Conservation (phyloP, 2,329 filamentous ascomycete species). For the Cladophialophora immunda region DNA sequence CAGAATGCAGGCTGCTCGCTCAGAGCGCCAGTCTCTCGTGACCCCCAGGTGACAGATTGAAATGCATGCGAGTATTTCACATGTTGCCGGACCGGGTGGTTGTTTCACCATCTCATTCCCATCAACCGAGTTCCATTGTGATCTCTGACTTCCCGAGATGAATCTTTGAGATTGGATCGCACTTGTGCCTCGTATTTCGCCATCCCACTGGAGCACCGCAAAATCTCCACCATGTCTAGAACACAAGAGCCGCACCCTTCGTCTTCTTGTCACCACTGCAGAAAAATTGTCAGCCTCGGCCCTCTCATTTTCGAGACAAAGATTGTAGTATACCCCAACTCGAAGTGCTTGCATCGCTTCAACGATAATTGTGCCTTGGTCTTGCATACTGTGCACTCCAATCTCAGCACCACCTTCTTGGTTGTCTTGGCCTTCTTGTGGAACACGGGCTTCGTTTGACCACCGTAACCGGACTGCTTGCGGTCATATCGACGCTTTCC, state of each 20-base stretch:
- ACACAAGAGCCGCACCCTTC: slow-evolving; percentile 99
- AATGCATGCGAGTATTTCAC: not conserved
- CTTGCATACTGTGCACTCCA: slow-evolving; percentile 94
- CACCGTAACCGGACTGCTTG: slow-evolving; percentile 99
- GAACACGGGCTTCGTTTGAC: slow-evolving; percentile 99
- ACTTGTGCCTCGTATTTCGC: slow-evolving; percentile 13
- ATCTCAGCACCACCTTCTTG: slow-evolving; percentile 99
- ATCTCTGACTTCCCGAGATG: not conserved
- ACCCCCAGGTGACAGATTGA: not conserved
- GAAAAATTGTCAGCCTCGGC: slow-evolving; percentile 22
- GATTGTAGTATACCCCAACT: slow-evolving; percentile 79
- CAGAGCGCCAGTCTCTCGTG: not conserved
- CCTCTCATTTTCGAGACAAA: slow-evolving; percentile 13
- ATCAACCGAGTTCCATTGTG: slow-evolving; percentile 12
- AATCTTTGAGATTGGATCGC: not conserved
- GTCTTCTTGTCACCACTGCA: slow-evolving; percentile 99
- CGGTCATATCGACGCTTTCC: slow-evolving; percentile 99
- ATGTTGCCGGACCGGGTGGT: not conserved
- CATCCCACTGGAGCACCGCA: slow-evolving; percentile 24
- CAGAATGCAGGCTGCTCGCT: not conserved
- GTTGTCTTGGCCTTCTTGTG: slow-evolving; percentile 99
- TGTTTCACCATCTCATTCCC: not conserved
- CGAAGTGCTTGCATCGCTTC: slow-evolving; percentile 99
- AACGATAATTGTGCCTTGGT: slow-evolving; percentile 96
- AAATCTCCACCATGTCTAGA: slow-evolving; percentile 71